Evolutionary conservation across 768 basidiomycete species (phyloP), one percentile per base, ranked within the genome.

Genomic region (Tricholoma saponaceum): DNA sequence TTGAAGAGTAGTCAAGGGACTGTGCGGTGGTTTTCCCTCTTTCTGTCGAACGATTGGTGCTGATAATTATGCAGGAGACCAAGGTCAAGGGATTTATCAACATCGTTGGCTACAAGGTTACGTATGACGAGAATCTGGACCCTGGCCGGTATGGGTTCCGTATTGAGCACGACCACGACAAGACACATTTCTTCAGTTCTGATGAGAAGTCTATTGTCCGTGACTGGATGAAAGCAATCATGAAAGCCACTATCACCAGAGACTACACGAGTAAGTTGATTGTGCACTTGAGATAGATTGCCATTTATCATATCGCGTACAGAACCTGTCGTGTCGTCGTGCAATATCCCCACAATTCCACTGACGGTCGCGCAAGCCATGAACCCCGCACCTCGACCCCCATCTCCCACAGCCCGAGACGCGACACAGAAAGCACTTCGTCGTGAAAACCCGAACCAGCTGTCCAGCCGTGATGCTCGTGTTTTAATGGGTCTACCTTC

Each of bases 181-280:
- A 89, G 74, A 79, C 89, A 1, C 94, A 98, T 70, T 92, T 72
- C 67, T 99, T 99, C 74, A 92, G 91, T 61, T 93, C 92, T 0
- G 90, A 94, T 22, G 95, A 98, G 66, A 92, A 93, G 71, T 66
- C 74, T 0, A 73, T 84, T 35, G 81, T 97, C 50, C 85, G 97
- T n/a, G 93, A 93, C 62, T 98, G 97, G 96, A 98, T 98, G 97
- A 99, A 98, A 76, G 93, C 95, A 7, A 84, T 99, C 63, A 98
- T 98, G 93, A 99, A 98, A 70, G 93, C 96, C 2, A 98, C 96
- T 12, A 99, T 99, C 63, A 88, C 84, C 8, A 79, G 97, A 56
- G 97, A 98, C 69, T 98, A 95, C 68, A 82, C 88, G 8, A 89
- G 94, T 95, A 65, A 37, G 88, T 78, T 37, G 52, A 33, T 25